A percentile compares a stretch with the other conserved stretches of the same genome.
Evolutionary conservation across 1,284 basidiomycete genomes (phyloP).

Genomic region (Coniferiporia weirii): DNA sequence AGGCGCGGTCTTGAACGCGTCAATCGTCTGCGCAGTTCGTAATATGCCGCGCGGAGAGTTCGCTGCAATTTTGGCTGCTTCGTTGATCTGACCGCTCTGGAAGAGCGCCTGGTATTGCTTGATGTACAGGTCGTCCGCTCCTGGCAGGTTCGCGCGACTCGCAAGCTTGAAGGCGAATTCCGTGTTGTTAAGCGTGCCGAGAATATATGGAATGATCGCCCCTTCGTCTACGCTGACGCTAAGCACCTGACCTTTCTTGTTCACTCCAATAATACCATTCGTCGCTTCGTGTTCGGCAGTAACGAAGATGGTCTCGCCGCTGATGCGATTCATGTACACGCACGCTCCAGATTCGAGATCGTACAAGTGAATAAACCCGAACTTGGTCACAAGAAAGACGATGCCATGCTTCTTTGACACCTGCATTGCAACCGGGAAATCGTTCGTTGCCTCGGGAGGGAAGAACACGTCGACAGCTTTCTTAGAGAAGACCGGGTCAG

Average conservation of each 20-base stretch:
- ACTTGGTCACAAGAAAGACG: conserved; percentile 97
- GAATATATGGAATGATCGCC: conserved; percentile 93
- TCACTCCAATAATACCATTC: conserved; percentile 97
- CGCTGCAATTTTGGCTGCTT: conserved; percentile 98
- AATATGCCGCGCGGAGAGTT: conserved; percentile 97
- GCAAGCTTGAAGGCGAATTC: conserved; percentile 98
- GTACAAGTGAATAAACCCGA: conserved; percentile 99
- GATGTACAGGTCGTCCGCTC: conserved; percentile 95
- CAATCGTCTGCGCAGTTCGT: conserved; percentile 93
- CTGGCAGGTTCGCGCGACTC: conserved; percentile 94
- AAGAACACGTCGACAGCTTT: conserved; percentile 99
- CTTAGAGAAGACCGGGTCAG: conserved; percentile 96
- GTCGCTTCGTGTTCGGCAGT: conserved; percentile 94
- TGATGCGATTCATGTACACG: conserved; percentile 99
- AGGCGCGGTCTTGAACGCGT: conserved; percentile 96
- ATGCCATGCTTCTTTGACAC: conserved; percentile 97
- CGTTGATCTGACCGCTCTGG: conserved; percentile 84
- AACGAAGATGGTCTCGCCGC: conserved; percentile 98
- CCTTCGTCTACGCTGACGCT: conserved; percentile 97
- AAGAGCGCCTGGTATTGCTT: conserved; percentile 96
- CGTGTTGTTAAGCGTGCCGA: conserved; percentile 92
- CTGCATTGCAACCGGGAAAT: conserved; percentile 99
- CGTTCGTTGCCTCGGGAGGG: conserved; percentile 96
- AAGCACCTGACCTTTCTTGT: conserved; percentile 98
- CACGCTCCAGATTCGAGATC: conserved; percentile 98